These are phyloP conservation scores for Apiotrichum porosum DNA, from an alignment of 1,284 basidiomycete species.

Conservation along the genomic window DNA sequence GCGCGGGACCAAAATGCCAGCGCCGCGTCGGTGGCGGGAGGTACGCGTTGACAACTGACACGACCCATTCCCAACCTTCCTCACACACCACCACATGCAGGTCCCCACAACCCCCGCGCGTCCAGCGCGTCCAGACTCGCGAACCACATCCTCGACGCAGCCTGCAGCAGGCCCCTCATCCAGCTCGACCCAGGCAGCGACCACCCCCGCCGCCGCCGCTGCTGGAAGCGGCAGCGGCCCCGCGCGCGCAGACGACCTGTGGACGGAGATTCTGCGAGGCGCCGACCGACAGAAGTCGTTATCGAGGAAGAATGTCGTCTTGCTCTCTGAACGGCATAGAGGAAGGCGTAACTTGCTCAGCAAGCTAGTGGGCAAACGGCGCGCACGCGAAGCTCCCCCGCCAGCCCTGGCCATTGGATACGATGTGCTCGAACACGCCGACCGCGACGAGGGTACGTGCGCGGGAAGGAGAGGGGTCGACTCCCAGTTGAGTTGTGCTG, in stretches of 20 bases:
- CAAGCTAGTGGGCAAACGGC: slow-evolving; percentile 10
- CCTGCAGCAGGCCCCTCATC: neutral
- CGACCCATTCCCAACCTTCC: too few relatives aligned
- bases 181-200: neutral
- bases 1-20: too few relatives aligned
- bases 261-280: slow-evolving; percentile 84
- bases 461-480: neutral
- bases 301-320: slow-evolving; percentile 74
- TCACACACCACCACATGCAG: too few relatives aligned
- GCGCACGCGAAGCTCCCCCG: slow-evolving; percentile 13
- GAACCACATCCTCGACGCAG: neutral
- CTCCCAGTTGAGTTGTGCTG: neutral
- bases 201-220: neutral
- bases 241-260: slow-evolving; percentile 57
- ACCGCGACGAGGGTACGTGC: slow-evolving; percentile 75
- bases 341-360: slow-evolving; percentile 20
- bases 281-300: slow-evolving; percentile 66
- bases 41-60: too few relatives aligned
- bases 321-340: slow-evolving; percentile 60
- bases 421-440: slow-evolving; percentile 80
- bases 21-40: too few relatives aligned
- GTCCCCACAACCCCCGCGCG: too few relatives aligned
- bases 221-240: too few relatives aligned
- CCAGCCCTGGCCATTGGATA: slow-evolving; percentile 78
- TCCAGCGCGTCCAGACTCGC: neutral